Evolutionary conservation across 2,329 filamentous ascomycete genomes (phyloP).

Genomic region (Arthrobotrys megalospora): DNA sequence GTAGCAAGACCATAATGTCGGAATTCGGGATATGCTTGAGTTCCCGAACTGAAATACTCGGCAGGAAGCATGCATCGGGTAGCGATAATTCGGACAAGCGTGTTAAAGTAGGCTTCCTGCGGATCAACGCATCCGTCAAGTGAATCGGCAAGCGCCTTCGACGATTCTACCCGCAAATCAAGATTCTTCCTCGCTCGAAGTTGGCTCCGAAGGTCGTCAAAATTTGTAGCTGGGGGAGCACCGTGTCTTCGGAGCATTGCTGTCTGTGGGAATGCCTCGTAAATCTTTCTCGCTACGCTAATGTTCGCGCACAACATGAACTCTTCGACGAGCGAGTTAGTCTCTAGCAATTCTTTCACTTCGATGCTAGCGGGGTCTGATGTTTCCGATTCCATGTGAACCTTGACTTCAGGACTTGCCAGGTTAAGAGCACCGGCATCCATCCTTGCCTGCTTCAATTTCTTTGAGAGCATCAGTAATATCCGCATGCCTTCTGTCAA

Average conservation of each 20-base stretch:
- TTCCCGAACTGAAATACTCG: constrained; percentile 97
- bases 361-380: constrained; percentile 97
- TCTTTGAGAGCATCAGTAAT: constrained; percentile 89
- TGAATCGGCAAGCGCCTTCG: constrained; percentile 92
- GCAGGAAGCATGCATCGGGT: constrained; percentile 99
- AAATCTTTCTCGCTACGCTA: constrained; percentile 90
- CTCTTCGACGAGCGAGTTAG: constrained; percentile 97
- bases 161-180: constrained; percentile 86
- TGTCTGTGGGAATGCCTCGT: constrained; percentile 92
- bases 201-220: constrained; percentile 92
- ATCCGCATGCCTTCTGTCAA: constrained; percentile 90
- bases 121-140: constrained; percentile 87
- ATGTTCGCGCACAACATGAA: constrained; percentile 99
- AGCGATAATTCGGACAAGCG: constrained; percentile 94
- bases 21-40: constrained; percentile 93
- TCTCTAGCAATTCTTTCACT: constrained; percentile 93
- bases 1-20: constrained; percentile 96
- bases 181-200: constrained; percentile 87
- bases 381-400: constrained; percentile 94
- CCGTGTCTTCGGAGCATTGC: constrained; percentile 88
- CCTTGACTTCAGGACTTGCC: constrained; percentile 96
- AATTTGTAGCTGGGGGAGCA: constrained; percentile 93
- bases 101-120: constrained; percentile 96
- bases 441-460: constrained; percentile 94
- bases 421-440: constrained; percentile 94